A percentile compares a stretch with the other conserved stretches of the same genome.
These are phyloP conservation scores for Escovopsis sp. DNA, from an alignment of 2,329 filamentous ascomycete genomes.

Conservation along the genomic window DNA sequence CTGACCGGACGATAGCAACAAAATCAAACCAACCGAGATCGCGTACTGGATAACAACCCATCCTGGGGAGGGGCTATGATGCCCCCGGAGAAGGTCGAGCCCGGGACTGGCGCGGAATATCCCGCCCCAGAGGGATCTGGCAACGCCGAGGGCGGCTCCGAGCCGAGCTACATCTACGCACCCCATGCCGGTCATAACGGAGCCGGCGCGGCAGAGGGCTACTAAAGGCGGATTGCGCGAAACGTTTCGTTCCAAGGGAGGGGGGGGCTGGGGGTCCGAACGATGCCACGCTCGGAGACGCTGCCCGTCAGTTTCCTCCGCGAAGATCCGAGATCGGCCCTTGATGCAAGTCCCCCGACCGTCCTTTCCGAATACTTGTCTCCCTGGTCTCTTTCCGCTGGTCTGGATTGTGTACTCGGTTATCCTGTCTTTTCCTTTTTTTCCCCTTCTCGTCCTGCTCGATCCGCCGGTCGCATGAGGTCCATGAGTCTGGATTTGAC, in stretches of 20 bases:
- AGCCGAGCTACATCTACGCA: slow-evolving; percentile 37
- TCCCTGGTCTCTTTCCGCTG: too few species aligned
- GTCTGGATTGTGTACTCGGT: neutral
- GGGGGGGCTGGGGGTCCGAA: neutral
- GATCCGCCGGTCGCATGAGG: neutral
- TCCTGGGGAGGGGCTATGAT: slow-evolving; percentile 19
- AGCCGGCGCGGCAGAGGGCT: slow-evolving; percentile 35
- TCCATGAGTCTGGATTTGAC: slow-evolving; percentile 2
- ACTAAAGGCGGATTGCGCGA: slow-evolving; percentile 19
- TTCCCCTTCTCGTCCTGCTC: neutral
- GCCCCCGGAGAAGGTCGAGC: slow-evolving; percentile 18
- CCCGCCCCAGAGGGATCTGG: slow-evolving; percentile 28
- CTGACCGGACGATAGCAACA: slow-evolving; percentile 20
- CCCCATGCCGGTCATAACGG: slow-evolving; percentile 45
- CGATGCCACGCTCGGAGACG: too few species aligned
- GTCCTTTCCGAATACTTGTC: too few species aligned
- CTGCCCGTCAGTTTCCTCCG: neutral
- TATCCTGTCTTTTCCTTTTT: too few species aligned
- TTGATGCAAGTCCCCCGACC: too few species aligned
- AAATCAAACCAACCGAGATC: slow-evolving; percentile 26
- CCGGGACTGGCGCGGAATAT: slow-evolving; percentile 22
- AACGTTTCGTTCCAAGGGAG: too few species aligned
- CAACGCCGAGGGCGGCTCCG: slow-evolving; percentile 25
- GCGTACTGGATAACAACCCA: slow-evolving; percentile 20
- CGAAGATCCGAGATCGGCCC: too few species aligned